A percentile compares a stretch with the other conserved stretches of the same genome.
These are phyloP conservation scores for Emydomyces testavorans DNA, from an alignment of 2,329 filamentous ascomycete genomes.

Conservation along the genomic window DNA sequence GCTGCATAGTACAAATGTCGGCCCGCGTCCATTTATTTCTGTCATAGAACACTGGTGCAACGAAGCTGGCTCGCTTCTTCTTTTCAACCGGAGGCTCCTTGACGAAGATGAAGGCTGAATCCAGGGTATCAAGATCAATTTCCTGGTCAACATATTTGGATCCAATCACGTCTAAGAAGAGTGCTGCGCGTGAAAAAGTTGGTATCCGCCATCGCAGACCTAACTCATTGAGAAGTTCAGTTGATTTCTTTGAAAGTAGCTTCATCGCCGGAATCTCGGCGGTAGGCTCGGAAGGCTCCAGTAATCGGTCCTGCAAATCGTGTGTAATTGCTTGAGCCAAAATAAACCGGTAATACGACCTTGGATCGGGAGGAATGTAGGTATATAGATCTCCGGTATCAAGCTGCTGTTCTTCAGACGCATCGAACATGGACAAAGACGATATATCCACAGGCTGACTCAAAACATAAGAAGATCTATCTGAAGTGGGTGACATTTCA, in stretches of 20 bases:
- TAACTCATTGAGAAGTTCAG: slow-evolving; percentile 74
- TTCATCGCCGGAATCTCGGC: slow-evolving; percentile 42
- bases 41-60: slow-evolving; percentile 43
- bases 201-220: slow-evolving; percentile 83
- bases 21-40: slow-evolving; percentile 56
- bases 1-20: slow-evolving; percentile 61
- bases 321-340: slow-evolving; percentile 60
- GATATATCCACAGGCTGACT: slow-evolving; percentile 58
- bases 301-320: slow-evolving; percentile 36
- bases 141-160: slow-evolving; percentile 79
- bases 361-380: slow-evolving; percentile 76
- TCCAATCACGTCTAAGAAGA: slow-evolving; percentile 72
- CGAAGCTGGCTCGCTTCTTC: slow-evolving; percentile 42
- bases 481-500: slow-evolving; percentile 35
- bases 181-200: slow-evolving; percentile 63
- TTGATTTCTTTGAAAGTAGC: slow-evolving; percentile 60
- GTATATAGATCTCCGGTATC: slow-evolving; percentile 55
- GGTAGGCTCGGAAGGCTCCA: slow-evolving; percentile 40
- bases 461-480: slow-evolving; percentile 42
- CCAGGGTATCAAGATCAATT: slow-evolving; percentile 67
- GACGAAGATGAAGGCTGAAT: slow-evolving; percentile 68
- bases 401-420: slow-evolving; percentile 27
- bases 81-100: slow-evolving; percentile 59
- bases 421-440: slow-evolving; percentile 47
- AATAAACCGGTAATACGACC: slow-evolving; percentile 72